phyloP scores from a whole-genome alignment of 2,329 filamentous ascomycete genomes.

The Clathrospora elynae region DNA sequence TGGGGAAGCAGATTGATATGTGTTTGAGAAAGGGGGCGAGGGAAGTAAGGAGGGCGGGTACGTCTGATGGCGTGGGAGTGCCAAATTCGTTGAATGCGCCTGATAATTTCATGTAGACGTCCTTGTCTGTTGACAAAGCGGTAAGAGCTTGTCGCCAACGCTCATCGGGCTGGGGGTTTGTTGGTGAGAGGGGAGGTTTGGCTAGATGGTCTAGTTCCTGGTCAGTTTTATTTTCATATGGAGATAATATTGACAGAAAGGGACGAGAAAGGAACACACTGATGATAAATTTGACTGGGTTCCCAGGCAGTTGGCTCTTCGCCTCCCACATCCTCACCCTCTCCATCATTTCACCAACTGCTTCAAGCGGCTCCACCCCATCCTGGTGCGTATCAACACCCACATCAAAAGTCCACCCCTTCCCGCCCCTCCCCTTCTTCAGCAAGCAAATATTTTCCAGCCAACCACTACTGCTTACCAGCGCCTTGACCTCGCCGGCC shows the following conservation, averaged over 20 bases:
- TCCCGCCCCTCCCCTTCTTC: slow-evolving; percentile 63
- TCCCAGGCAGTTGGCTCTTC: slow-evolving; percentile 63
- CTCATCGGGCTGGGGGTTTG: slow-evolving; percentile 56
- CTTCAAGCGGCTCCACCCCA: slow-evolving; percentile 65
- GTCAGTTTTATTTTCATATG: not conserved
- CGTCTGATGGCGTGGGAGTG: slow-evolving; percentile 32
- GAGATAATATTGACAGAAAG: not conserved
- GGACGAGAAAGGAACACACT: slow-evolving; percentile 59
- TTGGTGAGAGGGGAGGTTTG: slow-evolving; percentile 75
- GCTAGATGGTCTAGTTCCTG: slow-evolving; percentile 74
- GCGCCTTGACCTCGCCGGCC: slow-evolving; percentile 39
- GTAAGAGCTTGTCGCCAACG: slow-evolving; percentile 73
- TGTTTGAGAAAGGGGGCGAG: slow-evolving; percentile 13
- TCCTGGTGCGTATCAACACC: slow-evolving; percentile 81
- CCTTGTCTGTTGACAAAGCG: slow-evolving; percentile 66
- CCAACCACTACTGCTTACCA: slow-evolving; percentile 46
- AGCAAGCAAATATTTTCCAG: slow-evolving; percentile 62
- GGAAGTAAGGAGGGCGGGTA: slow-evolving; percentile 27
- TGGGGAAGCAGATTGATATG: slow-evolving; percentile 71
- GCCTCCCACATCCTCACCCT: slow-evolving; percentile 52
- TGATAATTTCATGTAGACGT: slow-evolving; percentile 89
- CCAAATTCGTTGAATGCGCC: slow-evolving; percentile 82
- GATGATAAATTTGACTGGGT: slow-evolving; percentile 65
- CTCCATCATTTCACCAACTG: slow-evolving; percentile 44
- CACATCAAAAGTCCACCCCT: slow-evolving; percentile 76